A percentile compares a stretch with the other conserved stretches of the same genome.
Evolutionary conservation across 1,284 basidiomycete species (phyloP).

Genomic region (Apiotrichum mycotoxinovorans): DNA sequence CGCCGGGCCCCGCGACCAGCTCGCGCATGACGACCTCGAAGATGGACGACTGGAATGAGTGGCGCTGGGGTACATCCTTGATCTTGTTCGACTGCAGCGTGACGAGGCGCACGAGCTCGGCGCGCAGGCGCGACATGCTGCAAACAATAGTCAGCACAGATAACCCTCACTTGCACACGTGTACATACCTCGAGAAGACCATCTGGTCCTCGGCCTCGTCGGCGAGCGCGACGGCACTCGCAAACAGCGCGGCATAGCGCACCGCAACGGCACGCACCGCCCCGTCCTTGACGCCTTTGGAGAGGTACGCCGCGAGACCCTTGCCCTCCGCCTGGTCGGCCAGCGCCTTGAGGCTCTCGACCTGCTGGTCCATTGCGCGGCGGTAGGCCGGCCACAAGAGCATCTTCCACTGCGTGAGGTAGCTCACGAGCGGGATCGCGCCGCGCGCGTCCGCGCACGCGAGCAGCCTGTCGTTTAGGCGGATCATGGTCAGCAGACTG

Average conservation of each 20-base stretch:
- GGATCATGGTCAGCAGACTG: slow-evolving; percentile 79
- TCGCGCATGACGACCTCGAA: slow-evolving; percentile 75
- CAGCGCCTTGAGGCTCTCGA: slow-evolving; percentile 73
- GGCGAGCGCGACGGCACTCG: slow-evolving; percentile 71
- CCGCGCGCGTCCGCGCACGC: slow-evolving; percentile 67
- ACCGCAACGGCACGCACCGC: slow-evolving; percentile 59
- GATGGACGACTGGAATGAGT: slow-evolving; percentile 65
- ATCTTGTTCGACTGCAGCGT: slow-evolving; percentile 66
- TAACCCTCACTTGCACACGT: background rate
- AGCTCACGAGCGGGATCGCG: slow-evolving; percentile 72
- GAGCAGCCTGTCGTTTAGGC: slow-evolving; percentile 74
- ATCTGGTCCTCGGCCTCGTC: slow-evolving; percentile 83
- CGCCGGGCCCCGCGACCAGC: slow-evolving; percentile 57
- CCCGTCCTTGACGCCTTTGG: slow-evolving; percentile 64
- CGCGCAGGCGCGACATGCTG: slow-evolving; percentile 78
- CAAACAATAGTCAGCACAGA: background rate
- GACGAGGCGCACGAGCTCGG: slow-evolving; percentile 78
- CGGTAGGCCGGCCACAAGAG: slow-evolving; percentile 89
- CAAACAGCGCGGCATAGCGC: slow-evolving; percentile 73
- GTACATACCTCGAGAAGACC: slow-evolving; percentile 79
- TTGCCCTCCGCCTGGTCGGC: slow-evolving; percentile 64
- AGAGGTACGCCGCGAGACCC: slow-evolving; percentile 52
- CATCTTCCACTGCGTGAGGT: slow-evolving; percentile 71
- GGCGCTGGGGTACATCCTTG: slow-evolving; percentile 56
- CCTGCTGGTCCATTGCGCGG: slow-evolving; percentile 76